Evolutionary conservation across 805 yeast genomes (phyloP).

Genomic region (Saccharomycopsis microspora): DNA sequence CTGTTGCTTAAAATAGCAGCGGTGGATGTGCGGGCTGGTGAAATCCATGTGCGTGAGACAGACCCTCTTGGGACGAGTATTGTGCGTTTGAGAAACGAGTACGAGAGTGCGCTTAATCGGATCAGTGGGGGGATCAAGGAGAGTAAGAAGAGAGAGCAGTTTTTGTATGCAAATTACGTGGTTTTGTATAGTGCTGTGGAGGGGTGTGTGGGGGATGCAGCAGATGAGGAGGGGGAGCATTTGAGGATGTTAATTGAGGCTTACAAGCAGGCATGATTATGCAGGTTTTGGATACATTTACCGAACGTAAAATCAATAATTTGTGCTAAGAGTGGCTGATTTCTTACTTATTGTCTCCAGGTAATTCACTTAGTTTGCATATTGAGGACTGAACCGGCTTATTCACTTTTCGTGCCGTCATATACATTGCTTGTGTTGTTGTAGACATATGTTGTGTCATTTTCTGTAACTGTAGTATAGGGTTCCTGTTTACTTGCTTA

Average conservation of each 20-base stretch:
- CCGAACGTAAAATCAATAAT: too few relatives aligned
- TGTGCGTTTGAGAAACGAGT: conserved; percentile 62
- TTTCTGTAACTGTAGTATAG: too few relatives aligned
- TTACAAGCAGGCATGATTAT: conserved; percentile 17
- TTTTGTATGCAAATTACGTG: conserved; percentile 63
- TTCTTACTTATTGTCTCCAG: too few relatives aligned
- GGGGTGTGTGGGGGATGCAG: conserved; percentile 32
- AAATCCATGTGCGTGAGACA: not conserved
- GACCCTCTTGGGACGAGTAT: conserved; percentile 73
- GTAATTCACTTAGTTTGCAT: too few relatives aligned
- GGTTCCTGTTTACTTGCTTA: too few relatives aligned
- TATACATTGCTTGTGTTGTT: too few relatives aligned
- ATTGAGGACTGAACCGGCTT: too few relatives aligned
- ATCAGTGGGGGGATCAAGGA: conserved; percentile 33
- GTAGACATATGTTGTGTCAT: too few relatives aligned
- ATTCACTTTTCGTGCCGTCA: too few relatives aligned
- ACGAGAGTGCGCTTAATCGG: conserved; percentile 68
- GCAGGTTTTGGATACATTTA: too few relatives aligned
- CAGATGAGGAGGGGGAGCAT: conserved; percentile 32
- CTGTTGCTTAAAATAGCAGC: conserved; percentile 54
- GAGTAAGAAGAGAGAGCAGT: conserved; percentile 48
- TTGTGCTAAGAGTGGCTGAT: too few relatives aligned
- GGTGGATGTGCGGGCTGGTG: conserved; percentile 16
- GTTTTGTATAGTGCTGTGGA: conserved; percentile 21
- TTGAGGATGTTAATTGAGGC: conserved; percentile 35